Percentiles rank a stretch among this genome's conserved stretches.
These are phyloP conservation scores for Artemisia annua DNA, from an alignment of 129 eudicot genomes.

Conservation along the genomic window DNA sequence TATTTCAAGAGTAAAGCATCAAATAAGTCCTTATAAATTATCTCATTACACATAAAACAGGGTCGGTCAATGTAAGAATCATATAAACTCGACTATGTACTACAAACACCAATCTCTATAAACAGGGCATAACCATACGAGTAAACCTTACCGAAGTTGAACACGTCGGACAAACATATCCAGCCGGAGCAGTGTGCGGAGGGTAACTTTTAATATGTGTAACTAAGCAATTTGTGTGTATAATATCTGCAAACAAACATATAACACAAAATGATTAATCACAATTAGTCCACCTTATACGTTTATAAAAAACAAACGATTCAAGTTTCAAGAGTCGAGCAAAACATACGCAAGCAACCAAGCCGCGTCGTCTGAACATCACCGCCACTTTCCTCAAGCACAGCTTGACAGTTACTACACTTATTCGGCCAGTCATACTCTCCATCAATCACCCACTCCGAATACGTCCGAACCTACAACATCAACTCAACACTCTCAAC, in stretches of 20 bases:
- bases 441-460: constrained; percentile 99
- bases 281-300: not conserved
- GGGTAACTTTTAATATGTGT: constrained; percentile 78
- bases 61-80: not conserved
- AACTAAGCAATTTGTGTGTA: constrained; percentile 85
- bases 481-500: constrained; percentile 8
- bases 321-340: constrained; percentile 20
- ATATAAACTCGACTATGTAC: not conserved
- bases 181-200: constrained; percentile 95
- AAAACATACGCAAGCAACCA: constrained; percentile 93
- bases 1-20: not conserved
- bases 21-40: no score
- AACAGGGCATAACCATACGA: no score
- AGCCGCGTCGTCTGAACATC: constrained; percentile 72
- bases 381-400: constrained; percentile 56
- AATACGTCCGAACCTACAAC: constrained; percentile 78
- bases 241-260: constrained; percentile 48
- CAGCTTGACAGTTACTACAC: constrained; percentile 73
- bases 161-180: constrained; percentile 86
- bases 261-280: constrained; percentile 13
- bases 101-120: not conserved
- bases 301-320: constrained; percentile 11
- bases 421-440: constrained; percentile 95
- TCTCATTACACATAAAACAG: not conserved
- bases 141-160: constrained; percentile 75